Evolutionary conservation across 495 filamentous ascomycete genomes (phyloP).

Genomic region (Aspergillus sclerotioniger): DNA sequence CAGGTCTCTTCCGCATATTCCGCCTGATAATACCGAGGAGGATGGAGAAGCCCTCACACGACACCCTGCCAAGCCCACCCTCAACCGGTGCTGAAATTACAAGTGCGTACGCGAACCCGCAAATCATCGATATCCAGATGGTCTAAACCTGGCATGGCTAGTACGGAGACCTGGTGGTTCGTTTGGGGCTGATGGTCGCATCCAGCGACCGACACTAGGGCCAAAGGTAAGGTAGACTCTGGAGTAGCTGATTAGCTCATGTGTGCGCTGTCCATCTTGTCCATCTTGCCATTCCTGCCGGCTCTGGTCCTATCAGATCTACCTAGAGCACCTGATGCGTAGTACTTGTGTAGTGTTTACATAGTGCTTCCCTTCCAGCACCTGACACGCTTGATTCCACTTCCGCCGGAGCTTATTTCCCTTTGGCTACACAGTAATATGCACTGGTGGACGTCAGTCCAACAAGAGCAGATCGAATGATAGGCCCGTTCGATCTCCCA

Average conservation of each 20-base stretch:
- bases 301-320: background rate
- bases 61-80: conserved; percentile 10
- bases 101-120: conserved; percentile 1
- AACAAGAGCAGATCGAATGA: background rate
- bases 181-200: background rate
- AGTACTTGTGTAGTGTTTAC: background rate
- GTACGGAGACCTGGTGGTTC: background rate
- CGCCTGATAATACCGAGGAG: conserved; percentile 1
- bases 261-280: background rate
- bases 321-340: background rate
- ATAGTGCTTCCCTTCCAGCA: background rate
- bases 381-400: background rate
- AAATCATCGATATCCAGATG: background rate
- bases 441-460: background rate
- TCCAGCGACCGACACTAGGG: no score
- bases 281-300: background rate
- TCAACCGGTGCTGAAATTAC: background rate
- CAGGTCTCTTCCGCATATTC: background rate
- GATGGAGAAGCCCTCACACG: conserved; percentile 8
- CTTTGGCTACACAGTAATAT: background rate
- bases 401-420: background rate
- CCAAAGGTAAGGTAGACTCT: background rate
- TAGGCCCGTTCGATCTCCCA: background rate
- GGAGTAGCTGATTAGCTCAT: background rate
- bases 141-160: background rate